These are phyloP conservation scores for Neostapfia colusana DNA, from an alignment of 176 grass and related monocot species.

Conservation along the genomic window DNA sequence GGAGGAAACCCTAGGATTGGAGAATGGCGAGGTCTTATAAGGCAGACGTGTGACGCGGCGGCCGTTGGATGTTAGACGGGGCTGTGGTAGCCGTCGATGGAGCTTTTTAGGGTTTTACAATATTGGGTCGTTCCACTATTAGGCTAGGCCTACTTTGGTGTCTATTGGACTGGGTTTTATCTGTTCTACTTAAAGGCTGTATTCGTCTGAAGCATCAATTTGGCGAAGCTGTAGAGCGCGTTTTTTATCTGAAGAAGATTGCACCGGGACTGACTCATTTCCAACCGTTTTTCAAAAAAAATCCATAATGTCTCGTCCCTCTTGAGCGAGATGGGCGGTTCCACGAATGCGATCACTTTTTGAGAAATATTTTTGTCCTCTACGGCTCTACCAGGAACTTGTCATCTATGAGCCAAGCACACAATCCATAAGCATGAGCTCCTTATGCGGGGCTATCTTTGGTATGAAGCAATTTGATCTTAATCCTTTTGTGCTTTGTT, in stretches of 20 bases:
- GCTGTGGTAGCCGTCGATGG: neutral
- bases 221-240: neutral
- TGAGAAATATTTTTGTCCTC: no score
- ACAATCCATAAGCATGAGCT: no score
- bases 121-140: neutral
- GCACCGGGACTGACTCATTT: neutral
- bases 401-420: no score
- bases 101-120: conserved; percentile 28
- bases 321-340: no score
- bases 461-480: no score
- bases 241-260: neutral
- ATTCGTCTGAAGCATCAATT: neutral
- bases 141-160: neutral
- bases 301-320: no score
- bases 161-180: neutral
- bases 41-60: neutral
- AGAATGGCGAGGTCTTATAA: conserved; percentile 26
- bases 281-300: neutral
- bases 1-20: conserved; percentile 36
- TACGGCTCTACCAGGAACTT: no score
- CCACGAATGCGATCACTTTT: no score
- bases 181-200: neutral
- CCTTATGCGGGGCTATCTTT: no score
- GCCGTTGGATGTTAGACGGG: conserved; percentile 35
- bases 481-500: no score